Conservation (phyloP, 2,329 filamentous ascomycete species). For the Byssoonygena ceratinophila region DNA sequence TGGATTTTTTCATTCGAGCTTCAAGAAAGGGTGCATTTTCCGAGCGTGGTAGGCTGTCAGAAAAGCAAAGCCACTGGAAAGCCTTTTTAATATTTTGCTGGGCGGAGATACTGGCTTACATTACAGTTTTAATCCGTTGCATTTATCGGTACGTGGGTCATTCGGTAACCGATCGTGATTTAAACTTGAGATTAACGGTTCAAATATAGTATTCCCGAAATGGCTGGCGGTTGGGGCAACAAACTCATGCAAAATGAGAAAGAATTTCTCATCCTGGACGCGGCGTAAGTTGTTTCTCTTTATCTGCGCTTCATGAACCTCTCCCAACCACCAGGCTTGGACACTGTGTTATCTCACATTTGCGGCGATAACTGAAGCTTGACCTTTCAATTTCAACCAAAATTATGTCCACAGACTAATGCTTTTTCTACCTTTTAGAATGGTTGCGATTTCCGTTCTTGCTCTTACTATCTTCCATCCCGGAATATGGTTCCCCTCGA, state of each 20-base stretch:
- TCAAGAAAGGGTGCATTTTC: conserved; percentile 18
- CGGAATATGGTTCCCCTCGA: conserved; percentile 27
- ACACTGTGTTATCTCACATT: too few relatives aligned
- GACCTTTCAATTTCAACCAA: too few relatives aligned
- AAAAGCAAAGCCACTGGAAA: conserved; percentile 2
- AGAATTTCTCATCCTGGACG: conserved; percentile 41
- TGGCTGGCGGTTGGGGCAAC: conserved; percentile 42
- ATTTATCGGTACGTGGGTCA: conserved; percentile 33
- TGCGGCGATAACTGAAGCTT: too few relatives aligned
- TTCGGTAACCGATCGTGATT: neutral
- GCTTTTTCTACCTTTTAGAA: conserved; percentile 24
- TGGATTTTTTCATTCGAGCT: conserved; percentile 39
- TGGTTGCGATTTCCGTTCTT: conserved; percentile 36
- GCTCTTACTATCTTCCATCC: conserved; percentile 37
- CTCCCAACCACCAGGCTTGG: too few relatives aligned
- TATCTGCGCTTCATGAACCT: neutral
- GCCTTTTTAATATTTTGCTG: conserved; percentile 23
- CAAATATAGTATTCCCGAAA: conserved; percentile 37
- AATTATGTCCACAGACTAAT: too few relatives aligned
- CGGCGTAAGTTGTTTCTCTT: conserved; percentile 32
- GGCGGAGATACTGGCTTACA: conserved; percentile 29
- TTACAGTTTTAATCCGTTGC: conserved; percentile 34
- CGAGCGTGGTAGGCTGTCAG: neutral
- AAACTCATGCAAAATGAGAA: conserved; percentile 38
- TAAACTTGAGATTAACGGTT: neutral